Conservation (phyloP, 345 rosid species). For the Nephelium lappaceum region DNA sequence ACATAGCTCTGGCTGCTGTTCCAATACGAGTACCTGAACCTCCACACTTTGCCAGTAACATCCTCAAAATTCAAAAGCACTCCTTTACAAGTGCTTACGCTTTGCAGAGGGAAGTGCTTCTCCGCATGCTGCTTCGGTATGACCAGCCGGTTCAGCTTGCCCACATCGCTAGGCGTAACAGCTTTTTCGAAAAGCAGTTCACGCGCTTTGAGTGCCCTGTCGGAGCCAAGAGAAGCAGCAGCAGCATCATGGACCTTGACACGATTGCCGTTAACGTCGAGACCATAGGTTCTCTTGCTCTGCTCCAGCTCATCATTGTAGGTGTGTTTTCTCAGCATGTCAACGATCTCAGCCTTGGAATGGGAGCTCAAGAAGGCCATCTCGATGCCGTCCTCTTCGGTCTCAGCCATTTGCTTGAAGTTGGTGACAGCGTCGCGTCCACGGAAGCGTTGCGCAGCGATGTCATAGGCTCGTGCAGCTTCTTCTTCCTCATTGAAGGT, state of each 20-base stretch:
- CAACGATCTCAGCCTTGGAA: slow-evolving; percentile 86
- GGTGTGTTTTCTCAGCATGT: slow-evolving; percentile 89
- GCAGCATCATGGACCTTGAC: not conserved
- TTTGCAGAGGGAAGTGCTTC: slow-evolving; percentile 66
- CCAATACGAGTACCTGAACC: slow-evolving; percentile 97
- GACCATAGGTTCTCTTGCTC: slow-evolving; percentile 49
- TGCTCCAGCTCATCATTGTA: slow-evolving; percentile 75
- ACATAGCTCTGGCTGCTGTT: slow-evolving; percentile 95
- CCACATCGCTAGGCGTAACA: slow-evolving; percentile 93
- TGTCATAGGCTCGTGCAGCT: slow-evolving; percentile 85
- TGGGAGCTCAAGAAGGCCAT: slow-evolving; percentile 59
- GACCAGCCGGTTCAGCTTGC: slow-evolving; percentile 89
- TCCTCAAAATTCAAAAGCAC: slow-evolving; percentile 71
- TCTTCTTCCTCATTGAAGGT: slow-evolving; percentile 81
- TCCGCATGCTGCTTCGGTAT: slow-evolving; percentile 95
- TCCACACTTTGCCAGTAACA: slow-evolving; percentile 72
- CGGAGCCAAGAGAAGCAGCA: not conserved
- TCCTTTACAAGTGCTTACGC: slow-evolving; percentile 49
- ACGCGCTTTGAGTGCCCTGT: slow-evolving; percentile 41
- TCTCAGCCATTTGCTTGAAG: slow-evolving; percentile 43
- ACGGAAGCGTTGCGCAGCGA: slow-evolving; percentile 80
- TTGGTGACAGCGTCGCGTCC: slow-evolving; percentile 85
- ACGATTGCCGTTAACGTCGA: slow-evolving; percentile 36
- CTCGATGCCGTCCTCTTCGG: slow-evolving; percentile 46
- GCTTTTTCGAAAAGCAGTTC: slow-evolving; percentile 84